Base-by-base conservation (phyloP, 2,329 filamentous ascomycete genomes). In the Microdochium trichocladiopsis region DNA sequence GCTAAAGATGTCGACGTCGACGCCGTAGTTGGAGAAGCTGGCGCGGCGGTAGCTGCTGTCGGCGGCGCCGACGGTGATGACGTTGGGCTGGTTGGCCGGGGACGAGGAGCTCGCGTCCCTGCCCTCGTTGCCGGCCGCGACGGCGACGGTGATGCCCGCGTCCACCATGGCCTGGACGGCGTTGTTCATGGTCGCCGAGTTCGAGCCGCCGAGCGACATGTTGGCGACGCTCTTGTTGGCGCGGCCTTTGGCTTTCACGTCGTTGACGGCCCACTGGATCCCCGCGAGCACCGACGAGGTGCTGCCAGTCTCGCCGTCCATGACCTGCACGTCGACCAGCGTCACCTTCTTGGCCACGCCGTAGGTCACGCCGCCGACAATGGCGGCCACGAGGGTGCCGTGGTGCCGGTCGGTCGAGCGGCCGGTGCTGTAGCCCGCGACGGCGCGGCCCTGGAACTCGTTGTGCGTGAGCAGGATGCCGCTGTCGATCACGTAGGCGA, bases 21-120 rank as follows among this genome's bases (percentile, higher is more conserved):
- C 9, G 22, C 47, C 47, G 18, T 4, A 49, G 47, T 49, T 49
- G 47, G 22, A 4, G 47, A 49, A 49, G 25, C 3, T 22, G 4
- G 47, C 47, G 25, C 28, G 9, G 16, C 9, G 18, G 47, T 25
- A 18, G 47, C 14, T 33, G 28, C 25, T 16, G 70, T 75, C 31
- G 66, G 59, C 10, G 58, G 57, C 1, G 80, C 80, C 56, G 74
- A 75, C 48, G 77, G 77, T 23, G 68, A 75, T 51, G 58, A 67
- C 1, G 41, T 52, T 9, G 61, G 61, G 14, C 75, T 77, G 53
- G 64, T 65, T 1, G 64, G 76, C 16, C 67, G 67, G 24, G 75
- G 76, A 4, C 70, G 75, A 63, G 76, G 72, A 21, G 71, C 75
- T 3, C 74, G 76, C 18, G 63, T 45, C 41, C 12, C 4, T 6